Evolutionary conservation across 257 asterid genomes (phyloP), one percentile per base, ranked within the genome.

Genomic region (Petrea volubilis): DNA sequence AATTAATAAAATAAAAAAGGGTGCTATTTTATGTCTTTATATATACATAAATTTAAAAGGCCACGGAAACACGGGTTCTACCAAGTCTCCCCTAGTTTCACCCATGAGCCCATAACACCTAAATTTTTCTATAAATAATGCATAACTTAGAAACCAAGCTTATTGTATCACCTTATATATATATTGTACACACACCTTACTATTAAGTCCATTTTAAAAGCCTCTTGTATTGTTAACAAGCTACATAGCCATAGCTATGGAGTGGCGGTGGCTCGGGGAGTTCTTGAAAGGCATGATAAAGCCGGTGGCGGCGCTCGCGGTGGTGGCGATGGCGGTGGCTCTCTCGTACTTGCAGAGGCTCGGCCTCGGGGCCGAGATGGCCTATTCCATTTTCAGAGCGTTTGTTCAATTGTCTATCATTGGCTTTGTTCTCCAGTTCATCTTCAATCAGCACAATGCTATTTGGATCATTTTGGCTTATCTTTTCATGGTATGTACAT

Each of bases 391-490:
- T 58, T 82, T 91, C 78, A 87, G 98, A 73, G 90, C 96, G 57
- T 93, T 91, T 86, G 52, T 93, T 53, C 98, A 93, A 64, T 86
- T 93, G 0, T 91, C 97, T 1, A 28, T 91, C 3, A 89, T 91
- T 79, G 98, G 97, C 0, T 93, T 89, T 81, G 98, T 93, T 76
- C 86, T 93, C 27, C 88, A 89, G 74, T 91, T 93, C 83, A 93
- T 93, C 60, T 91, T 93, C 83, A 75, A 56, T 49, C 97, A 86
- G 78, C 34, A 82, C 0, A 89, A 82, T 69, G 79, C 71, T 58
- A 33, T 64, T 20, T 93, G 98, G 97, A 93, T 93, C 66, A 27
- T 91, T 25, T 49, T 83, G 72, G 98, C 98, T 60, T 93, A 93
- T 79, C 93, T 93, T 67, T 93, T 91, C 88, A 93, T 93, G 98